phyloP scores from a whole-genome alignment of 495 filamentous ascomycete genomes.

The Talaromyces nanjingensis region DNA sequence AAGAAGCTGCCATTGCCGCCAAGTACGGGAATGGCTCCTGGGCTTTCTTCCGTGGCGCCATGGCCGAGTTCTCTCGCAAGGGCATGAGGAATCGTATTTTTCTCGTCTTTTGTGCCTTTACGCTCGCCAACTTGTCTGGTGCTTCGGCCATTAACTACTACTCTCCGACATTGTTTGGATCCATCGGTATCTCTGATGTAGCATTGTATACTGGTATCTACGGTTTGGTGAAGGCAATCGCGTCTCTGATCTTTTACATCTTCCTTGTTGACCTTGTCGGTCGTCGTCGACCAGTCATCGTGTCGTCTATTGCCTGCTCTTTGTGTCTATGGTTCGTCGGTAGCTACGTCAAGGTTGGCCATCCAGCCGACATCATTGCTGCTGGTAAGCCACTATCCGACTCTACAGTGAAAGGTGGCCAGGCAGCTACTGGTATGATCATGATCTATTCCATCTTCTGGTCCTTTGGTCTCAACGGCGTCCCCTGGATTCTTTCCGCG shows the following conservation, averaged over 20 bases:
- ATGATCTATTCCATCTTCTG: constrained; percentile 31
- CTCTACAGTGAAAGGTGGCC: constrained; percentile 23
- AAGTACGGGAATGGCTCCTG: constrained; percentile 44
- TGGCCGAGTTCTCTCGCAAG: constrained; percentile 22
- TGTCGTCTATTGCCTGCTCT: constrained; percentile 55
- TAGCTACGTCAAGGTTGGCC: constrained; percentile 45
- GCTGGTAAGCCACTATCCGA: constrained; percentile 12
- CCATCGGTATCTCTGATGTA: constrained; percentile 33
- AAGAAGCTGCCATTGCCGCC: constrained; percentile 25
- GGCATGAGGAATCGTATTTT: constrained; percentile 30
- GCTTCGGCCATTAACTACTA: constrained; percentile 54
- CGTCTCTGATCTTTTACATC: constrained; percentile 48
- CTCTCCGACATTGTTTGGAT: constrained; percentile 41
- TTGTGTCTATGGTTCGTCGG: constrained; percentile 63
- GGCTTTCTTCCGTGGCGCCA: constrained; percentile 50
- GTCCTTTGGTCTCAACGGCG: constrained; percentile 24
- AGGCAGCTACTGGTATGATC: constrained; percentile 29
- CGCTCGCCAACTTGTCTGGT: constrained; percentile 46
- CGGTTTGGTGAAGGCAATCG: constrained; percentile 34
- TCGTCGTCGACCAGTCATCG: constrained; percentile 53
- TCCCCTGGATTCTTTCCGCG: constrained; percentile 24
- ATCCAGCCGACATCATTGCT: constrained; percentile 20
- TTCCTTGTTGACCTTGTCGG: constrained; percentile 58
- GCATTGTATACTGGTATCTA: constrained; percentile 35
- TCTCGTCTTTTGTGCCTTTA: constrained; percentile 39